These are phyloP conservation scores for Detonula confervacea DNA, from an alignment of 352 stramenopile genomes.

Conservation along the genomic window DNA sequence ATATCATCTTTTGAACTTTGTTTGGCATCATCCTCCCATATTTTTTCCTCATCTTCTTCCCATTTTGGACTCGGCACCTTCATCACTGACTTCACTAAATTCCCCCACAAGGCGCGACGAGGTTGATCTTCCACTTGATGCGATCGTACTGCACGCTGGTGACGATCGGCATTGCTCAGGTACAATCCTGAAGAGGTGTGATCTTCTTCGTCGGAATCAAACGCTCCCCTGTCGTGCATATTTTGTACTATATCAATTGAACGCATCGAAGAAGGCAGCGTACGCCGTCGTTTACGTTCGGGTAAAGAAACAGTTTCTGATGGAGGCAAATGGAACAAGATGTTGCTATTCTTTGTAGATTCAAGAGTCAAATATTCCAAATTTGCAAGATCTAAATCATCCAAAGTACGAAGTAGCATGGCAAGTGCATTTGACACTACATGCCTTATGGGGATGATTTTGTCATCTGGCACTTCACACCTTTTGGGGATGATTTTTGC, in stretches of 20 bases:
- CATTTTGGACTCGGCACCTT: conserved; percentile 12
- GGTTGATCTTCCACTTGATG: conserved; percentile 10
- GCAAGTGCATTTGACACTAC: conserved; percentile 10
- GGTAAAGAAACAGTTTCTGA: neutral
- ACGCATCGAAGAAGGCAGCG: conserved; percentile 6
- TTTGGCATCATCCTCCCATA: neutral
- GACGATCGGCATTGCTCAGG: conserved; percentile 27
- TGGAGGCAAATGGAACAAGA: no score
- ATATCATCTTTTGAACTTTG: neutral
- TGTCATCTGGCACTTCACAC: no score
- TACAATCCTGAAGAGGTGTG: conserved; percentile 12
- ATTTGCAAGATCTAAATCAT: conserved; percentile 24
- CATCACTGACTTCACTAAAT: conserved; percentile 40
- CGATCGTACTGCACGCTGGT: conserved; percentile 20
- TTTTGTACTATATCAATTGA: conserved; percentile 19
- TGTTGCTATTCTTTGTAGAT: neutral
- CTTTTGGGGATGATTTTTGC: no score
- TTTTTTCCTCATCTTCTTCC: neutral
- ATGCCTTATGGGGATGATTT: neutral
- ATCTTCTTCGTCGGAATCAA: conserved; percentile 17
- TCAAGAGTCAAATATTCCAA: conserved; percentile 11
- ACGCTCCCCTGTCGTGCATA: conserved; percentile 23
- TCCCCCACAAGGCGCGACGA: conserved; percentile 21
- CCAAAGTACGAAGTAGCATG: conserved; percentile 15
- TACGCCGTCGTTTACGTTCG: conserved; percentile 1